Conservation (phyloP, 129 eudicot species). For the sunflower (Helianthus annuus) region DNA sequence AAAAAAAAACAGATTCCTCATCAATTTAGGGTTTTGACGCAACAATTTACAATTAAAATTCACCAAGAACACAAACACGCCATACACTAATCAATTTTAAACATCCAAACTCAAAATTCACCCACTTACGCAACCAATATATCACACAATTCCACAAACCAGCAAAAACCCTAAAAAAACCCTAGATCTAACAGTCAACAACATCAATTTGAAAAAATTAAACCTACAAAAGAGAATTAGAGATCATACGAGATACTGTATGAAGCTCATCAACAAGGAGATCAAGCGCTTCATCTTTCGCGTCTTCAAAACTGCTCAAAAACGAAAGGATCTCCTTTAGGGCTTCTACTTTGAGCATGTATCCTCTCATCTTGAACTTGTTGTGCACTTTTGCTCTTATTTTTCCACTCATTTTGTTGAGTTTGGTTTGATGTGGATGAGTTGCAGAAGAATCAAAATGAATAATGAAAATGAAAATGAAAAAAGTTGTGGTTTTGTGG, state of each 20-base stretch:
- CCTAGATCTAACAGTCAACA: background rate
- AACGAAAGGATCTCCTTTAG: conserved; percentile 60
- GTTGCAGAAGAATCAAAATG: background rate
- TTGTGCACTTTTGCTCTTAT: conserved; percentile 61
- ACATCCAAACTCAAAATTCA: background rate
- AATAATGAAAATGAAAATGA: too few relatives aligned
- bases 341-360: conserved; percentile 73
- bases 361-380: conserved; percentile 77
- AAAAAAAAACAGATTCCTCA: background rate
- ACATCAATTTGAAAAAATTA: background rate
- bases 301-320: conserved; percentile 45
- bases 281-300: conserved; percentile 67
- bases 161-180: background rate
- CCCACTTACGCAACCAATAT: background rate
- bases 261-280: conserved; percentile 80
- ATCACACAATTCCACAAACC: background rate
- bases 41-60: background rate
- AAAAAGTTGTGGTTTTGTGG: too few relatives aligned
- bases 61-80: too few relatives aligned
- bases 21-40: background rate
- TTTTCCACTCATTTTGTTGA: conserved; percentile 42
- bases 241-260: conserved; percentile 43
- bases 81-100: background rate
- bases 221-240: background rate
- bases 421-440: conserved; percentile 6